These are phyloP conservation scores for Tephrocybe rancida DNA, from an alignment of 768 basidiomycete genomes.

Conservation along the genomic window DNA sequence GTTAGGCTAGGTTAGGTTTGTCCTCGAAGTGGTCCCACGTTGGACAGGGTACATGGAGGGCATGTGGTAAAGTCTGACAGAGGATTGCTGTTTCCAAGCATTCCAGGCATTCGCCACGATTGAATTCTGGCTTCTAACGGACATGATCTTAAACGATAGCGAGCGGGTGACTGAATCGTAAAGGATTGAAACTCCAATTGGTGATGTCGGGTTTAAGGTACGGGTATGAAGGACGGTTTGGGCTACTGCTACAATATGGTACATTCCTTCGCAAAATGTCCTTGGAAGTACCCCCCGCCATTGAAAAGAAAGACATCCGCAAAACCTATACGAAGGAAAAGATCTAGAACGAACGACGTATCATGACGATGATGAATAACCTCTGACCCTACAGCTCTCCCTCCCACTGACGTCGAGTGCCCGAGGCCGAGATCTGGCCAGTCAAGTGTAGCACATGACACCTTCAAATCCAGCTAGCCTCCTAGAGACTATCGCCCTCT, in stretches of 20 bases:
- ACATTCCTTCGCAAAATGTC: conserved; percentile 8
- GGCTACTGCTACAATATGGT: conserved; percentile 2
- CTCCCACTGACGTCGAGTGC: not conserved
- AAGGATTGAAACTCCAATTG: not conserved
- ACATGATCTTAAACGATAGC: not conserved
- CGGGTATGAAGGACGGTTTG: conserved; percentile 4
- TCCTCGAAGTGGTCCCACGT: too few species aligned
- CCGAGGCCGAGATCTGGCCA: conserved; percentile 4
- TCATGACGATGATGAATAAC: not conserved
- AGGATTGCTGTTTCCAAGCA: not conserved
- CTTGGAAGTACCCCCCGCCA: not conserved
- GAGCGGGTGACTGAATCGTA: not conserved
- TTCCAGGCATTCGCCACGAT: not conserved
- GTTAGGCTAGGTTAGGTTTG: too few species aligned
- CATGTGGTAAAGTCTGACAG: not conserved
- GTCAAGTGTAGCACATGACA: not conserved
- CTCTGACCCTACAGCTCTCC: not conserved
- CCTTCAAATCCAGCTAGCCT: not conserved
- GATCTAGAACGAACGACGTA: not conserved
- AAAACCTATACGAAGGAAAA: not conserved
- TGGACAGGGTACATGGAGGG: not conserved
- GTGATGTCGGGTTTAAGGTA: not conserved
- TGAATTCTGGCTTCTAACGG: not conserved
- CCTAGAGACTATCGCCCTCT: not conserved
- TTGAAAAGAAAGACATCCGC: conserved; percentile 3